Conservation (phyloP, 208 protist genomes). For the Naegleria lovaniensis region DNA sequence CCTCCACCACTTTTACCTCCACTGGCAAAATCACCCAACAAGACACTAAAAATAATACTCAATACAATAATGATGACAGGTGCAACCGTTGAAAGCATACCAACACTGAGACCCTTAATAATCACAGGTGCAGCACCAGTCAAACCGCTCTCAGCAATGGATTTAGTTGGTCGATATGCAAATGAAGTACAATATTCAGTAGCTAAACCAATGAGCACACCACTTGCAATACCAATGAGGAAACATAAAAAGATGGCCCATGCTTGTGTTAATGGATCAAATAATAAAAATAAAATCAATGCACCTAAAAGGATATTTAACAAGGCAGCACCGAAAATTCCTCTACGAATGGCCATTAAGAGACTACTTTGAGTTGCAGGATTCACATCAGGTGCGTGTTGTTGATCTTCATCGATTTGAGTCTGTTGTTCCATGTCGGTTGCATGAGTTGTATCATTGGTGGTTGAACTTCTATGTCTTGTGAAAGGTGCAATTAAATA, state of each 20-base stretch:
- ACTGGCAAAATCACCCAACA: slow-evolving; percentile 26
- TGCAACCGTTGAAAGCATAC: slow-evolving; percentile 77
- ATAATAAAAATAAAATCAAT: not conserved
- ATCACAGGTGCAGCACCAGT: slow-evolving; percentile 75
- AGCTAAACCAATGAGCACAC: slow-evolving; percentile 75
- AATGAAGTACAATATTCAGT: slow-evolving; percentile 85
- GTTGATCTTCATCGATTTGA: not conserved
- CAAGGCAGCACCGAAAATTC: slow-evolving; percentile 1
- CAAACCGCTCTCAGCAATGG: not conserved
- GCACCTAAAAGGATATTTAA: not conserved
- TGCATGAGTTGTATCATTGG: not conserved
- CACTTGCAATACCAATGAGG: slow-evolving; percentile 62
- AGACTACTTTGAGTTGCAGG: not conserved
- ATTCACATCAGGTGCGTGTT: not conserved
- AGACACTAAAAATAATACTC: slow-evolving; percentile 55
- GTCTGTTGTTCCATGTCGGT: not conserved
- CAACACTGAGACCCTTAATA: slow-evolving; percentile 84
- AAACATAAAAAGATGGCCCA: slow-evolving; percentile 67
- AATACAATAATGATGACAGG: slow-evolving; percentile 76
- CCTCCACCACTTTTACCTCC: not conserved
- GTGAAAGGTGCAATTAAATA: too few species aligned
- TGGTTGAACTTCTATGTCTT: not conserved
- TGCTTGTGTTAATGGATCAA: slow-evolving; percentile 14
- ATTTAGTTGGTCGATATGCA: slow-evolving; percentile 48
- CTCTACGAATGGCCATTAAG: not conserved